Conservation (phyloP, 2,329 filamentous ascomycete species). For the Fusarium odoratissimum region DNA sequence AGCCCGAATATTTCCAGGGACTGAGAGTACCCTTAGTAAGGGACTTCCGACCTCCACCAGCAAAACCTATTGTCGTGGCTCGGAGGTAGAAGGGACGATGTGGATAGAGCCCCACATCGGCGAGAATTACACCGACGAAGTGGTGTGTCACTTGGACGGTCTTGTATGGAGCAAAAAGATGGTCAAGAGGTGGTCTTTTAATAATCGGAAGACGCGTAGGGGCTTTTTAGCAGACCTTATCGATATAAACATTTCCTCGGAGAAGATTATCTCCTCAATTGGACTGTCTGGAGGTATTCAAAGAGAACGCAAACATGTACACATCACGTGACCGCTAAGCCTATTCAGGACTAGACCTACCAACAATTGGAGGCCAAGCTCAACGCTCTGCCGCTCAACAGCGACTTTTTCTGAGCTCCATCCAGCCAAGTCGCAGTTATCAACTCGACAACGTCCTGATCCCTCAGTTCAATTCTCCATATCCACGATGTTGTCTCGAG, state of each 20-base stretch:
- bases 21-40: background rate
- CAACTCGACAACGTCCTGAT: conserved; percentile 47
- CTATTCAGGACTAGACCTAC: conserved; percentile 47
- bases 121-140: conserved; percentile 33
- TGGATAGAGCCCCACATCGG: conserved; percentile 34
- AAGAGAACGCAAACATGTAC: background rate
- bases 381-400: conserved; percentile 54
- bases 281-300: background rate
- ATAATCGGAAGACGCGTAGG: background rate
- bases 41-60: conserved; percentile 16
- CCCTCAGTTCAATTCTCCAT: conserved; percentile 44
- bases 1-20: conserved; percentile 16
- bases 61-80: conserved; percentile 38
- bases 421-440: conserved; percentile 48
- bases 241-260: background rate
- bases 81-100: conserved; percentile 43
- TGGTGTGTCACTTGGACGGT: conserved; percentile 15
- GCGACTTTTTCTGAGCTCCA: conserved; percentile 58
- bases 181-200: background rate
- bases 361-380: conserved; percentile 53
- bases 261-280: background rate
- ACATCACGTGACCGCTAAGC: conserved; percentile 44
- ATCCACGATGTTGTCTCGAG: conserved; percentile 75
- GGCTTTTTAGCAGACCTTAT: rapidly evolving
- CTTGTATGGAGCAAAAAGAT: background rate